Percentiles rank a stretch among this genome's conserved stretches.
Evolutionary conservation across 345 rosid species (phyloP).

Genomic region (Cardamine resedifolia): DNA sequence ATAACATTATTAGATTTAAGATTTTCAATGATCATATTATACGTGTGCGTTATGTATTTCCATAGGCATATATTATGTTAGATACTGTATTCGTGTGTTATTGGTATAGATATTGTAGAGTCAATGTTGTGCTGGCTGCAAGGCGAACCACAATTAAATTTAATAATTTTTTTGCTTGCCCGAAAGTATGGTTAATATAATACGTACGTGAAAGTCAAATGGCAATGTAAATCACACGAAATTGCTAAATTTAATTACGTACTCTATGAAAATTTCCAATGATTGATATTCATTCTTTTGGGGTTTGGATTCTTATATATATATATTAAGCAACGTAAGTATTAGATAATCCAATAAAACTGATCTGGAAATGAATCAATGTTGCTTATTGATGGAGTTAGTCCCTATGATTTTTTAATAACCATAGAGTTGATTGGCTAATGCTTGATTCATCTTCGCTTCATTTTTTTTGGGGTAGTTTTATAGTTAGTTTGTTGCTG

Average conservation of each 20-base stretch:
- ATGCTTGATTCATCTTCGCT: neutral
- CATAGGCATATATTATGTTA: neutral
- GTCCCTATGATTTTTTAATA: neutral
- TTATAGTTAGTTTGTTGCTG: neutral
- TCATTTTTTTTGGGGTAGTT: neutral
- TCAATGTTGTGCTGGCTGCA: slow-evolving; percentile 30
- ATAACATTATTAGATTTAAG: slow-evolving; percentile 1
- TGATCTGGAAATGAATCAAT: slow-evolving; percentile 22
- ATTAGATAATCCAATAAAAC: slow-evolving; percentile 10
- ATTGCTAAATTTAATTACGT: neutral
- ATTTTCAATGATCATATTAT: neutral
- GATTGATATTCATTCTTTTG: slow-evolving; percentile 11
- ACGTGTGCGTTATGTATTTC: slow-evolving; percentile 22
- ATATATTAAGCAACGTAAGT: slow-evolving; percentile 14
- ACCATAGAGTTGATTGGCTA: neutral
- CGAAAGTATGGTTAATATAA: slow-evolving; percentile 20
- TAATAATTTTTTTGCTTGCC: neutral
- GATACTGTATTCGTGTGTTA: neutral
- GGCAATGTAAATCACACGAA: slow-evolving; percentile 18
- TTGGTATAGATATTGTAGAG: slow-evolving; percentile 3
- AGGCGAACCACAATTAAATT: slow-evolving; percentile 11
- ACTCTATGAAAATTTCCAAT: slow-evolving; percentile 20
- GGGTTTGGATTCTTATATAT: neutral
- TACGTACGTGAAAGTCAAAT: slow-evolving; percentile 26
- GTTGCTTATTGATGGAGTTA: slow-evolving; percentile 9